A percentile compares a stretch with the other conserved stretches of the same genome.
These are phyloP conservation scores for Boletus rubroflammeus DNA, from an alignment of 768 basidiomycete genomes.

Conservation along the genomic window DNA sequence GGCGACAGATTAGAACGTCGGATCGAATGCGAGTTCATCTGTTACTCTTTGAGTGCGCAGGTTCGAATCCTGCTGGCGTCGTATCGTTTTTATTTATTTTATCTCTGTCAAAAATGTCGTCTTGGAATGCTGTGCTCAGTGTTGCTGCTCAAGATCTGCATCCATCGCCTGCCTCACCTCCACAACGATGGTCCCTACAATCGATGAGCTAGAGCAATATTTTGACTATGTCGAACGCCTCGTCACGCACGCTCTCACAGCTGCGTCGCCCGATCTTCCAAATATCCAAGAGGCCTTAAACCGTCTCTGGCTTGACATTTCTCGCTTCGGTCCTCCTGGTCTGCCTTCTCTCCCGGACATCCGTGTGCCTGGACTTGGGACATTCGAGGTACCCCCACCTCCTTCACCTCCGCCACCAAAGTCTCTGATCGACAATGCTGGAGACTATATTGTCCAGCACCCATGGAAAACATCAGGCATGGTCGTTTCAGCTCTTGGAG, in stretches of 20 bases:
- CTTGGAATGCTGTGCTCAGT: conserved; percentile 14
- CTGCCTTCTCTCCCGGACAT: conserved; percentile 46
- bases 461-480: conserved; percentile 60
- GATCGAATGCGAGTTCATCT: conserved; percentile 34
- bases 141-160: background rate
- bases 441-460: conserved; percentile 52
- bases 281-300: conserved; percentile 62
- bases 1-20: conserved; percentile 65
- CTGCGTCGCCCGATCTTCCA: conserved; percentile 58
- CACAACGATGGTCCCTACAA: conserved; percentile 33
- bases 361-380: conserved; percentile 60
- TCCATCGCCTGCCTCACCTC: background rate
- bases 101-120: background rate
- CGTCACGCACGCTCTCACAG: conserved; percentile 51
- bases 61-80: conserved; percentile 69
- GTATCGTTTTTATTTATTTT: conserved; percentile 17
- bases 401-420: conserved; percentile 55
- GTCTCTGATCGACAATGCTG: conserved; percentile 44
- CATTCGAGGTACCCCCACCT: conserved; percentile 67
- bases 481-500: conserved; percentile 54
- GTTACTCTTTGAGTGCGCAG: conserved; percentile 68
- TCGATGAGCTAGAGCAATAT: conserved; percentile 72
- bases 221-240: conserved; percentile 62
- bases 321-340: conserved; percentile 70
- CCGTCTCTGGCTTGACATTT: conserved; percentile 73